Percentiles rank a stretch among this genome's conserved stretches.
Conservation (phyloP, 208 protist species). For the Wallacemonas rigidus region DNA sequence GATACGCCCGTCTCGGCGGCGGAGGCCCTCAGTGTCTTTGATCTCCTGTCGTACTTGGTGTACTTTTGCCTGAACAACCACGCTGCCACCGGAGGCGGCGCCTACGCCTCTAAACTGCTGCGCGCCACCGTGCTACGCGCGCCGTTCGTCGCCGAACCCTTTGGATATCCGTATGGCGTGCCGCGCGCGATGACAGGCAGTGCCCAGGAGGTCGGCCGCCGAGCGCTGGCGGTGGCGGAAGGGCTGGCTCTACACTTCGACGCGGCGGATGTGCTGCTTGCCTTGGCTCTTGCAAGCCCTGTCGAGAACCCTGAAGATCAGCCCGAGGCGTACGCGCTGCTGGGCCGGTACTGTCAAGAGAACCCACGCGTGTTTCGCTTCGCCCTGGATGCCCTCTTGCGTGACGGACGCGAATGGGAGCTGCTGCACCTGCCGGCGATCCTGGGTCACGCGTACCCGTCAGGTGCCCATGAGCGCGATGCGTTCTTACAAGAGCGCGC, state of each 20-base stretch:
- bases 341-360: conserved; percentile 57
- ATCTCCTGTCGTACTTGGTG: conserved; percentile 54
- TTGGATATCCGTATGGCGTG: conserved; percentile 79
- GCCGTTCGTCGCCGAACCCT: conserved; percentile 51
- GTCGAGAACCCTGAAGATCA: conserved; percentile 49
- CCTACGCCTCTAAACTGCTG: conserved; percentile 43
- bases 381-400: conserved; percentile 48
- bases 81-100: conserved; percentile 19
- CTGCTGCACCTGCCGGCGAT: conserved; percentile 68
- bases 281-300: conserved; percentile 49
- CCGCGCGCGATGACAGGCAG: conserved; percentile 28
- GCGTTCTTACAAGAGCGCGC: conserved; percentile 59
- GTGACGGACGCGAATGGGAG: conserved; percentile 72
- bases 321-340: conserved; percentile 39
- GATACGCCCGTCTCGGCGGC: conserved; percentile 5
- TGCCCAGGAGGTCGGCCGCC: conserved; percentile 33
- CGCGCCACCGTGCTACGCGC: conserved; percentile 59
- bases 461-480: conserved; percentile 37
- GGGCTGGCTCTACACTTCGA: conserved; percentile 65
- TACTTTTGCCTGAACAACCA: conserved; percentile 66
- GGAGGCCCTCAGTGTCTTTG: conserved; percentile 49
- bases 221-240: conserved; percentile 49
- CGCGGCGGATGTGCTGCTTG: conserved; percentile 57
- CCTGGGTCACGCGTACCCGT: conserved; percentile 29
- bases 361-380: conserved; percentile 47